Base-by-base conservation (phyloP, 2,329 filamentous ascomycete species). In the Setomelanomma holmii region DNA sequence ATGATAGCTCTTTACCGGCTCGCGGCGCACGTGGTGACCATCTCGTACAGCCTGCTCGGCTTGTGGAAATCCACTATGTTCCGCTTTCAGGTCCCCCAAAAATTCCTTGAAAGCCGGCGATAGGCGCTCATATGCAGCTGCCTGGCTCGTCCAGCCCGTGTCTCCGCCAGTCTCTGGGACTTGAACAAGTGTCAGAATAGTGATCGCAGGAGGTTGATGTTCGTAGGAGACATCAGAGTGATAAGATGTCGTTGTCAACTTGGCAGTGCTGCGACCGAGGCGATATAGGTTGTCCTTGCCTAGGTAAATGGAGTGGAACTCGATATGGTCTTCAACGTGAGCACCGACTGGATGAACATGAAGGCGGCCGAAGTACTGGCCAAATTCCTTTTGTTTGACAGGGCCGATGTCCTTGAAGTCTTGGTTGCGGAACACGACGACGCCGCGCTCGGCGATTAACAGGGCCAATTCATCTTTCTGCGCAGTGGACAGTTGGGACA, bases 41-140 rank as follows among this genome's bases (percentile, higher is more conserved):
- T 63, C 54, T 4, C 58, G 40, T 7, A 41, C 74, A 14, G 87
- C 86, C 12, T 84, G 84, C 36, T 88, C 84, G n/a, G 87, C 88
- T 76, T 96, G 91, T 75, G 93, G 90, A 50, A 62, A 64, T 1
- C 87, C 90, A 1, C 89, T 93, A 74, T 96, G 91, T 0, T 89
- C 85, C 1, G 90, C 91, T 66, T 84, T 82, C 36, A 96, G 79
- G 0, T 90, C 90, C 61, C 95, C 56, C 14, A 64, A 40, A 38
- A 62, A 62, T 5, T n/a, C 33, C 24, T 61, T 61, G 16, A 60
- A 23, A 8, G 61, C 56, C 23, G 56, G 51, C 24, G 57, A 61
- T 8, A 69, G 69, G 56, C 64, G 75, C 64, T 68, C 77, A 61
- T 80, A 80, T 5, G 78, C 78, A 47, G 76, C 67, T 48, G 76